Evolutionary conservation across 129 eudicot species (phyloP).

Genomic region (Arctium lappa): DNA sequence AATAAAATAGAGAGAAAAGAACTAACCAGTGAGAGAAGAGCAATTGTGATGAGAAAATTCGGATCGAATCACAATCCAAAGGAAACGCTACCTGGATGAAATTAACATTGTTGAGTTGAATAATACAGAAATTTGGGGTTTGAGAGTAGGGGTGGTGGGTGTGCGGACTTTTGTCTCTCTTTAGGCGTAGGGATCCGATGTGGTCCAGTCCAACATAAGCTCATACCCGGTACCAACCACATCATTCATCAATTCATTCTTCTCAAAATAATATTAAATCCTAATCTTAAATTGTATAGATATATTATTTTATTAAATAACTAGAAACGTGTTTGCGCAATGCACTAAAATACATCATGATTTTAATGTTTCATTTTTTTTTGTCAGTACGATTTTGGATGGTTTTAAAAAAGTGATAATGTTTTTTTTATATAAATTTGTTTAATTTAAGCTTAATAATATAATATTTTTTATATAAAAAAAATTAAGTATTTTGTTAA

Average conservation of each 20-base stretch:
- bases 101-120: background rate
- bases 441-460: too few relatives aligned
- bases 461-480: too few relatives aligned
- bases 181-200: slow-evolving; percentile 21
- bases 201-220: slow-evolving; percentile 21
- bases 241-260: background rate
- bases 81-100: background rate
- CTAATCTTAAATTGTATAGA: too few relatives aligned
- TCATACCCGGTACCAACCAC: background rate
- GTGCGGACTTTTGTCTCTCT: slow-evolving; percentile 25
- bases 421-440: too few relatives aligned
- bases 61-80: slow-evolving; percentile 13
- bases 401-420: too few relatives aligned
- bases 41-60: background rate
- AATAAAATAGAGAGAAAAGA: background rate
- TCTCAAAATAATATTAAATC: background rate
- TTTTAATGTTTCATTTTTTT: too few relatives aligned
- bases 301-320: too few relatives aligned
- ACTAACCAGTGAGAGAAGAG: slow-evolving; percentile 17
- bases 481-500: too few relatives aligned
- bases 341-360: too few relatives aligned
- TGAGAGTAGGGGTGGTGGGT: background rate
- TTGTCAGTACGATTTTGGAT: too few relatives aligned
- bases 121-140: background rate
- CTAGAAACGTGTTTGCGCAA: too few relatives aligned